Percentiles rank a stretch among this genome's conserved stretches.
Evolutionary conservation across 2,329 filamentous ascomycete species (phyloP).

Genomic region (Venturia effusa): DNA sequence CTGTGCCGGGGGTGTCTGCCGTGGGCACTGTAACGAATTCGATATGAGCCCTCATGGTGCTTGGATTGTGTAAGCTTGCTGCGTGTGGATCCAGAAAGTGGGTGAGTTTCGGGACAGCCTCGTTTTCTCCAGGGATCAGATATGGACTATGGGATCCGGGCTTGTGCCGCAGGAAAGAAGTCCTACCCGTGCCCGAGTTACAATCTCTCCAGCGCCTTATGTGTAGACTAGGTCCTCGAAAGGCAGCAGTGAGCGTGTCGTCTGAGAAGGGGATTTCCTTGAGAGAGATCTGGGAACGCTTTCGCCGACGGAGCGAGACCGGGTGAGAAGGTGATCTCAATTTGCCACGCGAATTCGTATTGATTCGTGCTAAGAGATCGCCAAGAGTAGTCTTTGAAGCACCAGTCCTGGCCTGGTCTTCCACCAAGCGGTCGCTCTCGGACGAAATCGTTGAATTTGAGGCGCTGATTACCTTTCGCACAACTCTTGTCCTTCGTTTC

Average conservation of each 20-base stretch:
- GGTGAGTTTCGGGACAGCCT: background rate
- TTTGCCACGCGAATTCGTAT: background rate
- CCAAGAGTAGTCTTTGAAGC: background rate
- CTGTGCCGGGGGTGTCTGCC: slow-evolving; percentile 74
- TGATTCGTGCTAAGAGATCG: background rate
- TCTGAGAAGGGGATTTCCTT: background rate
- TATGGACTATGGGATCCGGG: background rate
- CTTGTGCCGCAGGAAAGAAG: background rate
- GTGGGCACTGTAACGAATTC: slow-evolving; percentile 75
- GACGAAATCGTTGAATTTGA: background rate
- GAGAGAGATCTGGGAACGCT: background rate
- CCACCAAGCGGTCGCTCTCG: background rate
- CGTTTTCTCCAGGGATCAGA: background rate
- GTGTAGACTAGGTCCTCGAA: background rate
- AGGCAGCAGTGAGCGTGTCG: background rate
- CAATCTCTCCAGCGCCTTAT: background rate
- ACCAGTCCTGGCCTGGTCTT: background rate
- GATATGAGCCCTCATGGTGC: slow-evolving; percentile 58
- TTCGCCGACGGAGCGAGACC: background rate
- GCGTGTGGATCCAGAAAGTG: background rate
- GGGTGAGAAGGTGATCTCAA: background rate
- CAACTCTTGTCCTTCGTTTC: background rate
- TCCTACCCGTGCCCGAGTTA: background rate
- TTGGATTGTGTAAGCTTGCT: background rate
- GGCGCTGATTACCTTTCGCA: background rate